phyloP scores from a whole-genome alignment of 768 basidiomycete species.

The Pulveroboletus sp. region DNA sequence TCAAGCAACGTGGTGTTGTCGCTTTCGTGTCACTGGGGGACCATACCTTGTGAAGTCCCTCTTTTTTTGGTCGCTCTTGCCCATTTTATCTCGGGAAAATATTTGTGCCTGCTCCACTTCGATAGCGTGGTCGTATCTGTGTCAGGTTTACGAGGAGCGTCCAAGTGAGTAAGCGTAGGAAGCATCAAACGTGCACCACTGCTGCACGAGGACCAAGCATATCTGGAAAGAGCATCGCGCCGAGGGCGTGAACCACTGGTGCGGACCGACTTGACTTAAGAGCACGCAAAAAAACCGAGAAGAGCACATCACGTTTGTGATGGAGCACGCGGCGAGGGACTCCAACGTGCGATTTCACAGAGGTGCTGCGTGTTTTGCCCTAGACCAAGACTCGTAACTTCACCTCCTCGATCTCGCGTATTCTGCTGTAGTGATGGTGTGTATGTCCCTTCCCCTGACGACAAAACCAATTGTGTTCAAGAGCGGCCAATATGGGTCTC shows the following conservation, averaged over 20 bases:
- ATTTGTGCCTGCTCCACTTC: background rate
- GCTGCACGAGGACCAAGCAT: slow-evolving; percentile 6
- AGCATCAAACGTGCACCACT: background rate
- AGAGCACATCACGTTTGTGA: slow-evolving; percentile 4
- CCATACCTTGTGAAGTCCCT: background rate
- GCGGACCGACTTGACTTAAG: background rate
- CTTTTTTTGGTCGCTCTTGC: background rate
- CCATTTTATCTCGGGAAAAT: background rate
- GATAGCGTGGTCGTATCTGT: background rate
- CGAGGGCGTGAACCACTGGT: background rate
- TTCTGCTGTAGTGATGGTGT: background rate
- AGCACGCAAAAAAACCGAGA: background rate
- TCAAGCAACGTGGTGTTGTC: background rate
- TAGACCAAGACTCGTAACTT: background rate
- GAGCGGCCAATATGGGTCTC: slow-evolving; percentile 1
- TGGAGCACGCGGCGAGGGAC: slow-evolving; percentile 5
- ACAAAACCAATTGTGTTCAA: background rate
- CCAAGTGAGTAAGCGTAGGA: background rate
- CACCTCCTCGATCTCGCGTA: background rate
- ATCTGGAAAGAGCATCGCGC: background rate
- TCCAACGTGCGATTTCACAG: slow-evolving; percentile 1
- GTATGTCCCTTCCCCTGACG: background rate
- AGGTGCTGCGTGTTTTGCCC: background rate
- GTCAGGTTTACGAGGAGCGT: background rate
- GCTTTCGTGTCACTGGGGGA: background rate